Evolutionary conservation across 2,329 filamentous ascomycete species (phyloP), one percentile per base, ranked within the genome.

Genomic region (Neopestalotiopsis rosae): DNA sequence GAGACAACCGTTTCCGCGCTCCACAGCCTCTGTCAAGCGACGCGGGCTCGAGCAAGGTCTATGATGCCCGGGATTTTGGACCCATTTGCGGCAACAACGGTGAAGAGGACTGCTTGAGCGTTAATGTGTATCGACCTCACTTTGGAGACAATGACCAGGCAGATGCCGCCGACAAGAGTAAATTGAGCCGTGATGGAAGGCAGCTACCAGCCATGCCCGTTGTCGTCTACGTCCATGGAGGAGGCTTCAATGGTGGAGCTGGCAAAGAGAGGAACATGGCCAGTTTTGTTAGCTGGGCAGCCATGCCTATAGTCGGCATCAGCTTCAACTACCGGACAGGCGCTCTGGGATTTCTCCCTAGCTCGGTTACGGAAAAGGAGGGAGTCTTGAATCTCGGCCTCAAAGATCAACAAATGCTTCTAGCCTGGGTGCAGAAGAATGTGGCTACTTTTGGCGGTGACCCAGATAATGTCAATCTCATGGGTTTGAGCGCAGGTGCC

Each of bases 301-400:
- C 81, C 32, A 76, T 80, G 59, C 85, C 86, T 10, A 79, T 92
- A 65, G 81, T 92, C 57, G 87, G 82, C 42, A 84, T 91, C 65
- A 87, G 84, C 76, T 87, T 91, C 76, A 88, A 87, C 78, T 89
- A 92, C 78, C 85, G 91, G 10, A 84, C 93, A 63, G 89, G 89
- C 2, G 86, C 88, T 5, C 83, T 94, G 74, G 93, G 93, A 0
- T 94, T 95, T 79, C 78, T 93, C 34, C 86, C 88, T 10, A 89
- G 85, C n/a, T 77, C 78, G 10, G 73, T 87, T 67, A 84, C 87
- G 38, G 81, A 84, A 14, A 84, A 84, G 42, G 85, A 85, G 65
- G 90, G 88, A 0, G 72, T 87, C 52, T 80, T 91, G 66, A 94
- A 94, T 73, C 78, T 91, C 24, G 91, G 91, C 1, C 79, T 92